Percentiles rank a stretch among this genome's conserved stretches.
phyloP scores from a whole-genome alignment of 352 stramenopile species.

The Globisporangium paroecandrum region DNA sequence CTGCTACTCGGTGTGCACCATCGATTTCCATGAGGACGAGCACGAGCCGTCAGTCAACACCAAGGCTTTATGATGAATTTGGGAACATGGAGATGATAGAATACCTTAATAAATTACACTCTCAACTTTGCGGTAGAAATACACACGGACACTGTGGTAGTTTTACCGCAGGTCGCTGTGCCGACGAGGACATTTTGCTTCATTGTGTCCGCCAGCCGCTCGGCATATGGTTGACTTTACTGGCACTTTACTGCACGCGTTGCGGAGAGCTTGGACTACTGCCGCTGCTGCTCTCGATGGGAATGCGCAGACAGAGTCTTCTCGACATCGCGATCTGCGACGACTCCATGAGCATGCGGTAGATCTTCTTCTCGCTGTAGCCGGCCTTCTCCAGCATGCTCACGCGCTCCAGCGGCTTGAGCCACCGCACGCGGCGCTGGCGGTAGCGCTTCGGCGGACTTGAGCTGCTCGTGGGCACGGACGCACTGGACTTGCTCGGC shows the following conservation, averaged over 20 bases:
- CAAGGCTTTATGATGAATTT: no score
- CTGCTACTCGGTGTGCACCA: no score
- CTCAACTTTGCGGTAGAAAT: not conserved
- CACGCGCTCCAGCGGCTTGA: constrained; percentile 30
- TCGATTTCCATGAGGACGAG: no score
- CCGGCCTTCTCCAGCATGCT: constrained; percentile 25
- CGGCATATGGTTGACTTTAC: not conserved
- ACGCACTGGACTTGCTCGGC: not conserved
- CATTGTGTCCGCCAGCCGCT: not conserved
- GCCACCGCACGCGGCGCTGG: constrained; percentile 23
- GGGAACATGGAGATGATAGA: no score
- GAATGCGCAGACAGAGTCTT: constrained; percentile 18
- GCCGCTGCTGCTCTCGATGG: not conserved
- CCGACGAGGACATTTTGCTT: not conserved
- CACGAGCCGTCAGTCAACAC: no score
- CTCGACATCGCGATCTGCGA: constrained; percentile 56
- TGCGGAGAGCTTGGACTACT: not conserved
- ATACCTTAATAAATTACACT: not conserved
- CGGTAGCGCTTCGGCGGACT: not conserved
- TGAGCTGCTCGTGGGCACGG: not conserved
- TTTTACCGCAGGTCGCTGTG: no score
- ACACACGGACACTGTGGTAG: not conserved
- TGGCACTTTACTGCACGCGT: not conserved
- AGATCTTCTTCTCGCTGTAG: constrained; percentile 48
- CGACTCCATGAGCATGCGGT: constrained; percentile 55